Conservation (phyloP, 148 eudicot genomes). For the Diospyros kaki region DNA sequence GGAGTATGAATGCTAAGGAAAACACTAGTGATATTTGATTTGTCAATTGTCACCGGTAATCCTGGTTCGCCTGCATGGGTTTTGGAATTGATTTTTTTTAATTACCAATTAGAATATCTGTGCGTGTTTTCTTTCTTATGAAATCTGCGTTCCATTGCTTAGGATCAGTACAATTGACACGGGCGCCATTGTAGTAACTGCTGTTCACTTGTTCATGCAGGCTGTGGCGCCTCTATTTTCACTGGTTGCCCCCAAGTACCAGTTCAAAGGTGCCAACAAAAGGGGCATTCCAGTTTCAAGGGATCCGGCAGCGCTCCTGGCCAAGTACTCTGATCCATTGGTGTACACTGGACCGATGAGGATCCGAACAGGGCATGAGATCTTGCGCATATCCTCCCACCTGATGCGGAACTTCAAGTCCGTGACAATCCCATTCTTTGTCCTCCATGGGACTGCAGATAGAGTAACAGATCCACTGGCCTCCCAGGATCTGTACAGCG, state of each 20-base stretch:
- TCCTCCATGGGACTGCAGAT: constrained; percentile 92
- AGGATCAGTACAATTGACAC: not conserved
- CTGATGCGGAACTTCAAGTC: constrained; percentile 57
- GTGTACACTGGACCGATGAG: constrained; percentile 92
- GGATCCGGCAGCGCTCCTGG: constrained; percentile 80
- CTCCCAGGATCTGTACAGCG: constrained; percentile 67
- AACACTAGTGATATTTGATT: too few relatives aligned
- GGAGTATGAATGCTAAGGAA: too few relatives aligned
- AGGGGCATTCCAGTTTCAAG: constrained; percentile 84
- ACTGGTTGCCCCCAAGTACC: constrained; percentile 75
- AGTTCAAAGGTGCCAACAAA: constrained; percentile 91
- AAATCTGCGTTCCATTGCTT: not conserved
- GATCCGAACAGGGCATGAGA: constrained; percentile 88
- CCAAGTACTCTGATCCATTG: constrained; percentile 90
- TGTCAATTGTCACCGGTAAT: too few relatives aligned
- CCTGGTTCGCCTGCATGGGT: too few relatives aligned
- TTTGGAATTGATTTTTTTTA: too few relatives aligned
- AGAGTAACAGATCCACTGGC: constrained; percentile 88
- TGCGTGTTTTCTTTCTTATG: not conserved
- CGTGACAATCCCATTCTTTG: constrained; percentile 81
- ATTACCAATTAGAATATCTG: too few relatives aligned
- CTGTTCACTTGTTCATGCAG: constrained; percentile 27
- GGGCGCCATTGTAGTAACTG: not conserved
- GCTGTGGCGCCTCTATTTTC: constrained; percentile 92
- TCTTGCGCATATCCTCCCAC: constrained; percentile 70